Percentiles rank a stretch among this genome's conserved stretches.
Evolutionary conservation across 345 rosid genomes (phyloP).

Genomic region (Eucalyptus lansdowneana): DNA sequence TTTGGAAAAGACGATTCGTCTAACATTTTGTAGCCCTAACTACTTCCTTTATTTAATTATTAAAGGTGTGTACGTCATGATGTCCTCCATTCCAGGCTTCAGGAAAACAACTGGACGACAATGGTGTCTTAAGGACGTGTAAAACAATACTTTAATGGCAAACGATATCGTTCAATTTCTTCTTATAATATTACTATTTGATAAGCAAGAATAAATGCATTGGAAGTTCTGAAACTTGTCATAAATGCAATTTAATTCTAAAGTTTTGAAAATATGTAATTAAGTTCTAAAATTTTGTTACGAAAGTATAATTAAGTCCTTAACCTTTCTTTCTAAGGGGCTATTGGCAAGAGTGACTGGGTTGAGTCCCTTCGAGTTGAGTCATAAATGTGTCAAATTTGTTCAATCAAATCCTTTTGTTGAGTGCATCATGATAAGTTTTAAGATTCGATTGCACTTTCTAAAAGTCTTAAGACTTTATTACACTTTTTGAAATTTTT

Average conservation of each 20-base stretch:
- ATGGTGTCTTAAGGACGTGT: neutral
- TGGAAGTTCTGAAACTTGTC: too few species aligned
- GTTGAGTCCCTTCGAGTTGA: too few species aligned
- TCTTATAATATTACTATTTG: neutral
- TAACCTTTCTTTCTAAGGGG: neutral
- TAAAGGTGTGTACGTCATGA: neutral
- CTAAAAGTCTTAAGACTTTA: rapidly evolving
- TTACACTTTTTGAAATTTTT: too few species aligned
- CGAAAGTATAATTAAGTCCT: too few species aligned
- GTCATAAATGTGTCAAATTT: too few species aligned
- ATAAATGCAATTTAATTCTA: rapidly evolving
- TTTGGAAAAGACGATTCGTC: neutral
- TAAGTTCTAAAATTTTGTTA: too few species aligned
- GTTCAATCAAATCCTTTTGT: too few species aligned
- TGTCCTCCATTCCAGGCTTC: neutral
- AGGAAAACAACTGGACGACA: neutral
- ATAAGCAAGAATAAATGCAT: neutral
- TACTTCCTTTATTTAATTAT: too few species aligned
- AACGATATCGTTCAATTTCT: neutral
- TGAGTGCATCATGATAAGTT: too few species aligned
- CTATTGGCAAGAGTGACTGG: too few species aligned
- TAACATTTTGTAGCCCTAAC: neutral
- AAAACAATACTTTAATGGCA: neutral
- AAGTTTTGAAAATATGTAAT: too few species aligned
- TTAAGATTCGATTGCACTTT: rapidly evolving